phyloP scores from a whole-genome alignment of 495 filamentous ascomycete species.

The Neurospora sp. region DNA sequence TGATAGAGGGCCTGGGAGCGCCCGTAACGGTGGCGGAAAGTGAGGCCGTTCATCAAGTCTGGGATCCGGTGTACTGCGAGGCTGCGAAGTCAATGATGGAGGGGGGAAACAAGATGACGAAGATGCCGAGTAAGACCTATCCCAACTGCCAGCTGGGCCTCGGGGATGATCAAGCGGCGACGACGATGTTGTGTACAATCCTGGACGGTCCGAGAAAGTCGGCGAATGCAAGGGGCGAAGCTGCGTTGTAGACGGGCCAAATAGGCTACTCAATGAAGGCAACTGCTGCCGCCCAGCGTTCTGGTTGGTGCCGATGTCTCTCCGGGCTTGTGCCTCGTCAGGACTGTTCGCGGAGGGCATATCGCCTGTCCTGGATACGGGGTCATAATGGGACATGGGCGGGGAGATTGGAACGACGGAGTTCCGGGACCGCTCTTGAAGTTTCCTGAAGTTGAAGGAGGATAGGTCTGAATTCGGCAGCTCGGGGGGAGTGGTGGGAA shows the following conservation, averaged over 20 bases:
- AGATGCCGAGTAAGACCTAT: constrained; percentile 21
- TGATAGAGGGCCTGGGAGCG: constrained; percentile 32
- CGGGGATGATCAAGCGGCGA: constrained; percentile 37
- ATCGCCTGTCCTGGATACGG: constrained; percentile 28
- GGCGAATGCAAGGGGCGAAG: constrained; percentile 33
- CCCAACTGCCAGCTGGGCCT: constrained; percentile 10
- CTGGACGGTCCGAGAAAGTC: constrained; percentile 30
- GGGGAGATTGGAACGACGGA: constrained; percentile 30
- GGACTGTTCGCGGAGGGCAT: constrained; percentile 29
- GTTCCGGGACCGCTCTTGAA: constrained; percentile 32
- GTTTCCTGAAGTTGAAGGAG: constrained; percentile 26
- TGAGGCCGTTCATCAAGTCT: constrained; percentile 29
- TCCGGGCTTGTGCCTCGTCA: constrained; percentile 23
- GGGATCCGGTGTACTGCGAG: constrained; percentile 32
- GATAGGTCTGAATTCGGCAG: constrained; percentile 32
- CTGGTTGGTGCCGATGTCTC: constrained; percentile 18
- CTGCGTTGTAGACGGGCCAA: constrained; percentile 31
- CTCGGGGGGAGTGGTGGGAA: constrained; percentile 36
- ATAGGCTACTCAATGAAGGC: constrained; percentile 44
- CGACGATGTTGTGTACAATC: constrained; percentile 21
- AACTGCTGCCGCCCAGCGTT: constrained; percentile 35
- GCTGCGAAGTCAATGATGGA: constrained; percentile 17
- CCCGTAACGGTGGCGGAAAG: constrained; percentile 29
- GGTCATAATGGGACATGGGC: constrained; percentile 45
- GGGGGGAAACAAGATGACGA: constrained; percentile 40